These are phyloP conservation scores for Yamadazyma dendronema DNA, from an alignment of 1,139 yeast species.

Conservation along the genomic window DNA sequence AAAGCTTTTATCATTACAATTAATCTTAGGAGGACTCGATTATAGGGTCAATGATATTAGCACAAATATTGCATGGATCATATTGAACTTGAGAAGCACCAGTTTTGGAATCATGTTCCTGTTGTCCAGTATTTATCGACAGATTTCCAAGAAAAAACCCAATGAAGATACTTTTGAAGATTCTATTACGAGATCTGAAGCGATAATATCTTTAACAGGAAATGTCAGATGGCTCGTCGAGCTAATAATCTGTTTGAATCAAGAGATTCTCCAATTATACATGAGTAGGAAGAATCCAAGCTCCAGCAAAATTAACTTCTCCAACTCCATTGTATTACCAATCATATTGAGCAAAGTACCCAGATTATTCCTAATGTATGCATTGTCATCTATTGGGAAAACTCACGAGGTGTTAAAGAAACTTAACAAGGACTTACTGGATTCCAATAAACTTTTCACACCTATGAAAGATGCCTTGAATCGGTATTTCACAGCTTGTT, in stretches of 20 bases:
- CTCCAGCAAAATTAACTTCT: constrained; percentile 23
- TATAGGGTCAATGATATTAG: constrained; percentile 42
- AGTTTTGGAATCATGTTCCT: constrained; percentile 77
- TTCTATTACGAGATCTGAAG: constrained; percentile 54
- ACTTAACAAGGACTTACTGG: constrained; percentile 42
- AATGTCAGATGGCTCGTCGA: constrained; percentile 79
- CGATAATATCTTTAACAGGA: constrained; percentile 63
- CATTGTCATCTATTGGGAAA: constrained; percentile 67
- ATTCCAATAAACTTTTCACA: constrained; percentile 40
- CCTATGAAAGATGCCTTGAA: constrained; percentile 57
- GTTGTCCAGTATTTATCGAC: constrained; percentile 58
- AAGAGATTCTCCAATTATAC: constrained; percentile 55
- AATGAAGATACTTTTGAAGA: constrained; percentile 53
- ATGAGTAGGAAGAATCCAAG: constrained; percentile 20
- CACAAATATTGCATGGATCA: constrained; percentile 62
- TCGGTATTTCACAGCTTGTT: constrained; percentile 52
- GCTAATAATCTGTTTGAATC: constrained; percentile 61
- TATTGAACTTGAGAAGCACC: constrained; percentile 66
- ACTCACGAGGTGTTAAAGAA: constrained; percentile 58
- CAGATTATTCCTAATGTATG: constrained; percentile 64
- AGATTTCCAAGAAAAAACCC: constrained; percentile 51
- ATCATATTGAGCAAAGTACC: constrained; percentile 67
- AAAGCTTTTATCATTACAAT: constrained; percentile 61
- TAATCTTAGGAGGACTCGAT: constrained; percentile 58
- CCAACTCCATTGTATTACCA: constrained; percentile 47